Conservation (phyloP, 257 asterid species). For the Penstemon newberryi region DNA sequence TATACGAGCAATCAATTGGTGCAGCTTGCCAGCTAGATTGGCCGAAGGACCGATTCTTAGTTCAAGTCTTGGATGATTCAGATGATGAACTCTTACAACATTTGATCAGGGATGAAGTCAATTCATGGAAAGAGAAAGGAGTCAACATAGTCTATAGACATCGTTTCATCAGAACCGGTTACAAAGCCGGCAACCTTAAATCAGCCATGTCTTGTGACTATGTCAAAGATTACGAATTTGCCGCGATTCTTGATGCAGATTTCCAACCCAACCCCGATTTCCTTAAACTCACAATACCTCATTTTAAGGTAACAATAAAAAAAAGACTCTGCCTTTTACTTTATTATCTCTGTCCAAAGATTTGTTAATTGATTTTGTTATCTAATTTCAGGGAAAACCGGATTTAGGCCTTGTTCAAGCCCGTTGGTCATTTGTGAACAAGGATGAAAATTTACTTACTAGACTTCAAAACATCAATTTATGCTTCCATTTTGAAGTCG, state of each 20-base stretch:
- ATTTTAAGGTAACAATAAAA: constrained; percentile 65
- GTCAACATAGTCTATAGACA: constrained; percentile 83
- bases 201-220: constrained; percentile 94
- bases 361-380: neutral
- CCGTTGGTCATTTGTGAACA: constrained; percentile 50
- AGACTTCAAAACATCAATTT: constrained; percentile 46
- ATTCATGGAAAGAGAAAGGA: constrained; percentile 82
- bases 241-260: constrained; percentile 83
- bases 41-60: constrained; percentile 80
- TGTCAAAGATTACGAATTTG: constrained; percentile 80
- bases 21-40: constrained; percentile 90
- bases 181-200: constrained; percentile 94
- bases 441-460: constrained; percentile 47
- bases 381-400: constrained; percentile 41
- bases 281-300: constrained; percentile 84
- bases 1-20: constrained; percentile 75
- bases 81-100: constrained; percentile 72
- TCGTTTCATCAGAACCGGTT: constrained; percentile 77
- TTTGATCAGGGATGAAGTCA: constrained; percentile 65
- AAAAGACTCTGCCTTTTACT: neutral
- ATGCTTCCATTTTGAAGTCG: constrained; percentile 54
- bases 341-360: neutral
- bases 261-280: constrained; percentile 88
- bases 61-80: constrained; percentile 92
- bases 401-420: constrained; percentile 51